phyloP scores from a whole-genome alignment of 2,329 filamentous ascomycete species.

The Sclerotinia nivalis region DNA sequence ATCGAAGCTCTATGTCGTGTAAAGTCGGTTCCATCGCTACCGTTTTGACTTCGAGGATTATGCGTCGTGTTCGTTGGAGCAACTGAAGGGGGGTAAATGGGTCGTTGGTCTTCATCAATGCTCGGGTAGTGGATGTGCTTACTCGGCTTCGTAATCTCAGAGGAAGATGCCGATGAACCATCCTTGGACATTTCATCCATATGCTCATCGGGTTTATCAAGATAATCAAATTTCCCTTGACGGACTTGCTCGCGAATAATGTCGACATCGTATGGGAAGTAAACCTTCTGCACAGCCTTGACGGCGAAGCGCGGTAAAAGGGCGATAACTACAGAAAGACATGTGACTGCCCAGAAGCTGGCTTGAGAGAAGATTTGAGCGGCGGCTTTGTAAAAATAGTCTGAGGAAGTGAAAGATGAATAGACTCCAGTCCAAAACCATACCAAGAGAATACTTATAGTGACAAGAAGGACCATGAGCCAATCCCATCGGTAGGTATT shows the following conservation, averaged over 20 bases:
- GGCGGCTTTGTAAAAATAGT: conserved; percentile 76
- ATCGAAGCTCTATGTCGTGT: conserved; percentile 66
- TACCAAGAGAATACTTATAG: conserved; percentile 80
- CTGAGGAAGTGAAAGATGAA: conserved; percentile 50
- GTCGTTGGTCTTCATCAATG: conserved; percentile 83
- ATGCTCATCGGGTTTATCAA: conserved; percentile 45
- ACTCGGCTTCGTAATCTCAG: conserved; percentile 51
- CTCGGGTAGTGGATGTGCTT: conserved; percentile 61
- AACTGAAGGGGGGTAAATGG: conserved; percentile 91
- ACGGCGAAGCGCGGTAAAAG: conserved; percentile 83
- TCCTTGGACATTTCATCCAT: conserved; percentile 46
- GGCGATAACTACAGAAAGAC: conserved; percentile 78
- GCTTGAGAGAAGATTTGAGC: conserved; percentile 77
- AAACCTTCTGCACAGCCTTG: conserved; percentile 91
- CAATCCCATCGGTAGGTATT: conserved; percentile 99
- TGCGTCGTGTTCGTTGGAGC: conserved; percentile 75
- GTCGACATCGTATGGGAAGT: conserved; percentile 88
- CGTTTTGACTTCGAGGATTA: conserved; percentile 80
- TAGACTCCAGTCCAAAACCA: conserved; percentile 97
- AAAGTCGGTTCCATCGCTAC: conserved; percentile 92
- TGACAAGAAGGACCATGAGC: conserved; percentile 82
- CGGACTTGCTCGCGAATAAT: conserved; percentile 92
- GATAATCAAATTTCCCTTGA: conserved; percentile 77
- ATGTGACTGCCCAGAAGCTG: conserved; percentile 82
- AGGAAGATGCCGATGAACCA: conserved; percentile 55